Evolutionary conservation across 345 rosid genomes (phyloP).

Genomic region (Citrus cavaleriei): DNA sequence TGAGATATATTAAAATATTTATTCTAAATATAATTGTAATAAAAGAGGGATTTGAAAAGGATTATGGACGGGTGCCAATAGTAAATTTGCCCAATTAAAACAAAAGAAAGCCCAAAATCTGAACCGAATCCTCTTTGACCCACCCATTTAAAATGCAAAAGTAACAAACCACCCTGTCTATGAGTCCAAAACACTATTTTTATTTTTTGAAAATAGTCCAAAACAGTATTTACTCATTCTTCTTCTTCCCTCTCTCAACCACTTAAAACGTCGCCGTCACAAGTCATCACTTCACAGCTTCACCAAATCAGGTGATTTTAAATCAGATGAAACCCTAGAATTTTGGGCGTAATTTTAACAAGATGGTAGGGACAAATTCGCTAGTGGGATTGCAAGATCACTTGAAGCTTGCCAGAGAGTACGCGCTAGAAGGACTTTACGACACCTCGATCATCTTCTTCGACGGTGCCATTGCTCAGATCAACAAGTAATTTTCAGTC

Average conservation of each 20-base stretch:
- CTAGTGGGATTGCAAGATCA: constrained; percentile 92
- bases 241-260: constrained; percentile 8
- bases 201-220: background rate
- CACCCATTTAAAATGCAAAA: background rate
- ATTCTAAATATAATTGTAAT: fast-evolving
- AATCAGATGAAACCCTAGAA: constrained; percentile 16
- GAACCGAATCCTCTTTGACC: background rate
- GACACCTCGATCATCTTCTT: constrained; percentile 95
- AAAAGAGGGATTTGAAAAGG: too few relatives aligned
- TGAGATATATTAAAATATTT: too few relatives aligned
- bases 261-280: constrained; percentile 58
- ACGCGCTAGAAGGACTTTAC: constrained; percentile 90
- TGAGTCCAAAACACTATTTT: constrained; percentile 15
- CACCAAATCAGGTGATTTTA: constrained; percentile 1
- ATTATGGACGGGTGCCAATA: too few relatives aligned
- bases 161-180: too few relatives aligned
- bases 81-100: background rate
- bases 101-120: background rate
- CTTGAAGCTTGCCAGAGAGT: constrained; percentile 91
- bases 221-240: constrained; percentile 2
- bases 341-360: background rate
- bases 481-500: constrained; percentile 50
- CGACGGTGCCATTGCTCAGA: constrained; percentile 86
- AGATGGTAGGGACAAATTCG: constrained; percentile 55
- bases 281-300: constrained; percentile 2